These are phyloP conservation scores for Triangularia verruculosa DNA, from an alignment of 2,329 filamentous ascomycete species.

Conservation along the genomic window DNA sequence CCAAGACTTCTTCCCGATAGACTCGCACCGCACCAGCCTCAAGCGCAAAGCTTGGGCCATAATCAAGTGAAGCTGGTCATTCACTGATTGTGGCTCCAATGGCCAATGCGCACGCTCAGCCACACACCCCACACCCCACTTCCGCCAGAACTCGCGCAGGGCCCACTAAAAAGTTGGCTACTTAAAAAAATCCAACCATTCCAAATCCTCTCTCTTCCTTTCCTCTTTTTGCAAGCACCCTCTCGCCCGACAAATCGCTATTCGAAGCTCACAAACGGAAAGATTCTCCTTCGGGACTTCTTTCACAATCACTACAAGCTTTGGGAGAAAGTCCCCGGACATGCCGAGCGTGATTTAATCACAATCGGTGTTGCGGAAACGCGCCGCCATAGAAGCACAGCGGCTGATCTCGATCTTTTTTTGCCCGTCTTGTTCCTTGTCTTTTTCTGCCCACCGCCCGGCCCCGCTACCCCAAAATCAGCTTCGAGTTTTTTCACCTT, in stretches of 20 bases:
- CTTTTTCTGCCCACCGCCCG: conserved; percentile 30
- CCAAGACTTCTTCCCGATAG: background rate
- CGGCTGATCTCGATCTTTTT: conserved; percentile 68
- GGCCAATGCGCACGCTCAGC: background rate
- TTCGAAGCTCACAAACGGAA: conserved; percentile 96
- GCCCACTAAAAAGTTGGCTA: conserved; percentile 24
- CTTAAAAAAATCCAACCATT: conserved; percentile 6
- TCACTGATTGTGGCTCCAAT: background rate
- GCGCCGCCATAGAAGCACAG: conserved; percentile 99
- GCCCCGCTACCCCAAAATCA: conserved; percentile 33
- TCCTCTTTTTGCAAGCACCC: conserved; percentile 55
- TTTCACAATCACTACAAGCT: conserved; percentile 53
- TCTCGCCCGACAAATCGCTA: conserved; percentile 99
- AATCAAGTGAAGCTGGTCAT: background rate
- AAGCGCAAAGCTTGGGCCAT: conserved; percentile 5
- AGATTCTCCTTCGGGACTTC: conserved; percentile 40
- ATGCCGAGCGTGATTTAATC: conserved; percentile 40
- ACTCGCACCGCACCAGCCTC: background rate
- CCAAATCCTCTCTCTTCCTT: conserved; percentile 22
- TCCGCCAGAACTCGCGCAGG: background rate
- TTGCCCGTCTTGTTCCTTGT: conserved; percentile 48
- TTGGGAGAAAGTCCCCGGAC: conserved; percentile 99
- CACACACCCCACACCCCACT: background rate
- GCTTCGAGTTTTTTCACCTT: conserved; percentile 30
- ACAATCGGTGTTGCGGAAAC: conserved; percentile 73